These are phyloP conservation scores for Bryum argenteum DNA, from an alignment of 225 moss, liverwort and hornwort species.

Conservation along the genomic window DNA sequence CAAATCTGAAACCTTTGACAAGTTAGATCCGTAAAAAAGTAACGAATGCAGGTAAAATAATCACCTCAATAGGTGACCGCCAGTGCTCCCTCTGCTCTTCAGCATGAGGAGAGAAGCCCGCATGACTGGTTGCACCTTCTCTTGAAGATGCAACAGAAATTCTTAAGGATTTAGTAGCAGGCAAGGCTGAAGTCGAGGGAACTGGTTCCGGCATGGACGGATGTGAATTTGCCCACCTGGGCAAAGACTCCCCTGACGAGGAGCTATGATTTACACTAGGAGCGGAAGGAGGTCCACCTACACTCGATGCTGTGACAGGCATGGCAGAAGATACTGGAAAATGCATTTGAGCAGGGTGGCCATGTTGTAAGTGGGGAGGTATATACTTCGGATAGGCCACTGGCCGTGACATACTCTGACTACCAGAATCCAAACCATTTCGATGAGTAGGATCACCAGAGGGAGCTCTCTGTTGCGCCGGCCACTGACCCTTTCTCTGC, in stretches of 20 bases:
- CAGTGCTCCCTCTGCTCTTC: constrained; percentile 40
- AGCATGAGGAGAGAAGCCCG: constrained; percentile 22
- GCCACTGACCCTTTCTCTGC: constrained; percentile 36
- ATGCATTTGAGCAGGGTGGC: constrained; percentile 27
- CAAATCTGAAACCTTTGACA: constrained; percentile 7
- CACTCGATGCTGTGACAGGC: constrained; percentile 37
- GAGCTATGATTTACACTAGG: constrained; percentile 33
- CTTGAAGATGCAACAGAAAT: constrained; percentile 28
- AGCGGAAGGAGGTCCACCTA: constrained; percentile 37
- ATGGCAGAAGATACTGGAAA: constrained; percentile 36
- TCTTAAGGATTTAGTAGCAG: constrained; percentile 22
- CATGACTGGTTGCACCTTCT: constrained; percentile 30
- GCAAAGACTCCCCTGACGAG: constrained; percentile 37
- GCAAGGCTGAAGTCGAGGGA: constrained; percentile 20
- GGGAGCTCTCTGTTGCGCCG: constrained; percentile 45
- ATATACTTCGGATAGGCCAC: constrained; percentile 5
- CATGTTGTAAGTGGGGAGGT: constrained; percentile 20
- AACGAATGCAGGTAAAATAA: constrained; percentile 5
- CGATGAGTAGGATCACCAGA: constrained; percentile 50
- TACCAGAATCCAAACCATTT: constrained; percentile 47
- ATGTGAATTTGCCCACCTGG: constrained; percentile 27
- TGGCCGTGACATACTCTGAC: constrained; percentile 33
- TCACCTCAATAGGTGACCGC: constrained; percentile 41
- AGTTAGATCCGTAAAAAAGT: neutral
- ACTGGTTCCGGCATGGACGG: constrained; percentile 30